Evolutionary conservation across 83 land plant genomes (phyloP).

Genomic region (Diphasiastrum complanatum): DNA sequence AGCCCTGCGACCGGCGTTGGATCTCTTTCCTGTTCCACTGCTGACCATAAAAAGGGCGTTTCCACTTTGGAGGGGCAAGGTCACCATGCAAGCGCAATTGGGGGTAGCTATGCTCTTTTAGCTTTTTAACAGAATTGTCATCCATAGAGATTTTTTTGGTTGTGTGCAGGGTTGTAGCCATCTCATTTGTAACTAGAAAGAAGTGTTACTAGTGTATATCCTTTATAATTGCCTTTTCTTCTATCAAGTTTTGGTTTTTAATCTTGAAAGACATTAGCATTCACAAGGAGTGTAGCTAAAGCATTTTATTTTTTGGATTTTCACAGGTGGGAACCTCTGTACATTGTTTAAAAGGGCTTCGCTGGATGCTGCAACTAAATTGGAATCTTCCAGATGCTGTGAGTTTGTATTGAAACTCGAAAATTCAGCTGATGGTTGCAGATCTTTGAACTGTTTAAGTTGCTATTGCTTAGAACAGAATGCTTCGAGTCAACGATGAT

Average conservation of each 20-base stretch:
- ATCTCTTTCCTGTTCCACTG: background rate
- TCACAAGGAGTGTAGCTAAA: background rate
- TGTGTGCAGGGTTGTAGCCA: too few relatives aligned
- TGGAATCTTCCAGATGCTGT: constrained; percentile 10
- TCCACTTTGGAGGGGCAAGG: background rate
- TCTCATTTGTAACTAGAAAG: too few relatives aligned
- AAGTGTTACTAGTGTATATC: too few relatives aligned
- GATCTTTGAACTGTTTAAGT: too few relatives aligned
- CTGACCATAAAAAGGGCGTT: constrained; percentile 15
- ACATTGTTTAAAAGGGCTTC: background rate
- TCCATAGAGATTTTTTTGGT: too few relatives aligned
- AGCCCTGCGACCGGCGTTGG: constrained; percentile 14
- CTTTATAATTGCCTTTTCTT: too few relatives aligned
- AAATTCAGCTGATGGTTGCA: too few relatives aligned
- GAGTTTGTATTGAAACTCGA: too few relatives aligned
- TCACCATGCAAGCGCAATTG: constrained; percentile 9
- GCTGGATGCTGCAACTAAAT: constrained; percentile 9
- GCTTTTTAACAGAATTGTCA: background rate
- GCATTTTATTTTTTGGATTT: background rate
- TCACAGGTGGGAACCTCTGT: background rate
- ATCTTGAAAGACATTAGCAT: background rate
- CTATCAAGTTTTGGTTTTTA: too few relatives aligned
- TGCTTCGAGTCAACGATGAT: too few relatives aligned
- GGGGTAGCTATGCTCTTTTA: background rate
- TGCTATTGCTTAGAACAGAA: too few relatives aligned